Evolutionary conservation across 2,329 filamentous ascomycete genomes (phyloP), one percentile per base, ranked within the genome.

Genomic region (Talaromyces sp.): DNA sequence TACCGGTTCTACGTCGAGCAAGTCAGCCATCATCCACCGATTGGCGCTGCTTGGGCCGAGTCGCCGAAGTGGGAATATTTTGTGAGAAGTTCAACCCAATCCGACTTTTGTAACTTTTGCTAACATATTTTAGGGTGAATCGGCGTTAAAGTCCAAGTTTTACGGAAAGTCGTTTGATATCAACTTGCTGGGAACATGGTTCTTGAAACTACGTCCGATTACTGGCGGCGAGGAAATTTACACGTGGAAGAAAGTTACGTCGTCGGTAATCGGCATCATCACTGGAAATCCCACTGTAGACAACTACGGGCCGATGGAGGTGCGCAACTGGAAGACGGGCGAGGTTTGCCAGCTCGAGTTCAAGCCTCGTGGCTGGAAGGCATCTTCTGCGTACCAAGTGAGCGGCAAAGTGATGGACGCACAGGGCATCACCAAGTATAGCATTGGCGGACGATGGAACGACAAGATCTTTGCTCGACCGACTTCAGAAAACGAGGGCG

Each of bases 1-100:
- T 99, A 96, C 79, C 91, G 95, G 66, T 98, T 98, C 83, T 96
- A 98, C 78, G 92, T 96, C 63, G 95, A 99, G 76, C 95, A 99
- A 80, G 93, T 99, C 69, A 96, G 92, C 78, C 95, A 99, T 74
- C 95, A 99, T 76, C 95, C 95, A 32, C 95, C 95, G 0, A 85
- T 99, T 69, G 93, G 95, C 66, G 95, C 96, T 19, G 93, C 92
- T 0, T 95, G 90, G 82, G 93, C 93, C 9, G 95, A 99, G 76
- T 89, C 91, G 4, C 86, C 93, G 15, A 91, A 90, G 69, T 99
- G 95, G 95, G 93, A 93, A 60, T 99, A 99, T 80, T 98, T 83
- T 71, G 81, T 83, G 81, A n/a, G 4, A 25, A 10, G 7, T 47
- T 47, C 17, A 19, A n/a, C 2, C 3, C 15, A 1, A 5, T 39